Evolutionary conservation across 345 rosid genomes (phyloP), one percentile per base, ranked within the genome.

Genomic region (Hibiscus syriacus): DNA sequence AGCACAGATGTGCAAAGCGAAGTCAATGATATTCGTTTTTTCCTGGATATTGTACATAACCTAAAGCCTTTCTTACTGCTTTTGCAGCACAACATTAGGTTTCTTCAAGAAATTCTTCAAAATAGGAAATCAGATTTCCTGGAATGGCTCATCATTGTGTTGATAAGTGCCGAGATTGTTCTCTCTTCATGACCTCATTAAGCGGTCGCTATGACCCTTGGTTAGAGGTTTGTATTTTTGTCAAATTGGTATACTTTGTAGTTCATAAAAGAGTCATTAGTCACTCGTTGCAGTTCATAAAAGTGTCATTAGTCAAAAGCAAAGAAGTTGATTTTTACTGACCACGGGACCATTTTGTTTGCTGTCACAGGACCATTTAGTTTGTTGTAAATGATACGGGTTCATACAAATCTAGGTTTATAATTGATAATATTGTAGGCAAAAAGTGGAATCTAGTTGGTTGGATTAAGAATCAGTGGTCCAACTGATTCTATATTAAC

Each of bases 81-180:
- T 62, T 75, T 73, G 87, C 90, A 94, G 99, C 99, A 91, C 77
- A 94, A 89, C 73, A 85, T 89, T 71, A 90, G 95, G 0, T 89
- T 94, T 69, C 95, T 94, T 53, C 99, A 91, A 72, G 97, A 91
- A 71, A 94, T 91, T 74, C 92, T 94, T 71, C 97, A 94, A 63
- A 94, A 94, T 58, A 82, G 97, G 82, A 91, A 91, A 77, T 91
- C 99, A 8, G 93, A 86, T 86, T 88, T 91, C 69, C 72, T 94
- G 64, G 99, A 94, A 73, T 94, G 96, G 98, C 92, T 94, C 71
- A 89, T 94, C 81, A 91, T 94, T 26, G 70, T 91, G 39, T 70
- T 94, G 83, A 59, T 59, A 9, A 59, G 64, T 13, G 29, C 23
- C 2, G 64, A 59, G 36, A 60, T 60, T 3, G 46, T 60, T 60